Base-by-base conservation (phyloP, 208 protist species). In the Acanthamoeba divionensis region DNA sequence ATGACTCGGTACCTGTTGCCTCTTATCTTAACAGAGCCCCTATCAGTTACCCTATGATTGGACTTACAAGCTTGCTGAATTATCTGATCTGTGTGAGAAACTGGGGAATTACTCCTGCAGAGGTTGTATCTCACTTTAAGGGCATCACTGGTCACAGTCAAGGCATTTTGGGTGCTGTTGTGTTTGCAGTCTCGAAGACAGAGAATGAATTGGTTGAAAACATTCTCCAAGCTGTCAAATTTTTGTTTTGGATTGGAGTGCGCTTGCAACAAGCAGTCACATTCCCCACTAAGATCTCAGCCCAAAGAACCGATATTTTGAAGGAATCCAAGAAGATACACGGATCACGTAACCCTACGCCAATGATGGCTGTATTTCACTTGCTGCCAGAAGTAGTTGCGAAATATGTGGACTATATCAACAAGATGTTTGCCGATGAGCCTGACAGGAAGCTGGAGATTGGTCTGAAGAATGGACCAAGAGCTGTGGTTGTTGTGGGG, bases 171-270 rank as follows among this genome's bases (percentile, higher is more conserved):
- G 5, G 93, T 2, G 94, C 95, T 21, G 89, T 94, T 1, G 93
- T 89, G 26, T 77, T 94, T 31, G 87, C 93, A 2, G 47, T 55
- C 29, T 63, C 91, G 26, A 73, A 65, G 29, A 91, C 89, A 26
- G 82, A 91, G 69, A 87, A 91, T 12, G 83, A 93, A 26, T 92
- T 94, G 44, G 13, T 90, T 38, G 79, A 54, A 9, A 92, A 93
- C 79, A 73, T 63, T 73, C 21, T 69, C 12, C 67, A 89, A 18
- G 63, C 91, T 26, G 73, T 95, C 29, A 31, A 63, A 29, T 80
- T 93, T 38, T 63, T 95, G 15, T 95, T 95, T 62, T 96, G 93
- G 94, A 93, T 94, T 6, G 92, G 91, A 38, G 24, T 83, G 6
- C 90, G 93, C 33, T 38, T 91, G 29, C 93, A 94, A 48, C 62